A percentile compares a stretch with the other conserved stretches of the same genome.
phyloP scores from a whole-genome alignment of 352 stramenopile species.

The Pythium rhizo-oryzae region DNA sequence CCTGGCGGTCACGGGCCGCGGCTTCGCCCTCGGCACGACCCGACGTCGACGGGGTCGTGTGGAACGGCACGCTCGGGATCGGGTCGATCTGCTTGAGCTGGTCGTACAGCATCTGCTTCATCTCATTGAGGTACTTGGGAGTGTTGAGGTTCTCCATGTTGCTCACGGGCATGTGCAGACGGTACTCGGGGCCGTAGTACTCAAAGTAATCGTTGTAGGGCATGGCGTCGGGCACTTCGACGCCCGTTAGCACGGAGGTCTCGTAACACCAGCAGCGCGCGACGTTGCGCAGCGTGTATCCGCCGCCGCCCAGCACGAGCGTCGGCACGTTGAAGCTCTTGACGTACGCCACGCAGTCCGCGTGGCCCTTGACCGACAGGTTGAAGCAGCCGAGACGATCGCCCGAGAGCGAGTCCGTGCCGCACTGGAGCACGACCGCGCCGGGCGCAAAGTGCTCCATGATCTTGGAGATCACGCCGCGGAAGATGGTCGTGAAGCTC shows the following conservation, averaged over 20 bases:
- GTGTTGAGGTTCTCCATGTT: constrained; percentile 99
- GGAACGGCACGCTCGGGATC: constrained; percentile 97
- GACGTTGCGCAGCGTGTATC: constrained; percentile 99
- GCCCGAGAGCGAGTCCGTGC: constrained; percentile 97
- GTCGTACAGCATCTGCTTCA: constrained; percentile 92
- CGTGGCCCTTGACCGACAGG: constrained; percentile 96
- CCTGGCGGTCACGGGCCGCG: constrained; percentile 51
- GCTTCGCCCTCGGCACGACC: constrained; percentile 53
- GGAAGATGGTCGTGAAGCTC: constrained; percentile 90
- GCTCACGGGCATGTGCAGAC: constrained; percentile 95
- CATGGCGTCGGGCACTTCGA: constrained; percentile 94
- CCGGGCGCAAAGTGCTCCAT: constrained; percentile 96
- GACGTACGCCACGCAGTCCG: constrained; percentile 96
- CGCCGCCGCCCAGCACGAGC: constrained; percentile 96
- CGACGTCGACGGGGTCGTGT: constrained; percentile 71
- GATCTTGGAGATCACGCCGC: constrained; percentile 95
- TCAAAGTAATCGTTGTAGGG: constrained; percentile 99
- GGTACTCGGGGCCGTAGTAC: constrained; percentile 99
- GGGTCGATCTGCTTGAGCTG: constrained; percentile 95
- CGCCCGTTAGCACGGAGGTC: constrained; percentile 94
- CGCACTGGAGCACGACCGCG: constrained; percentile 98
- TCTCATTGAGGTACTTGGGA: constrained; percentile 88
- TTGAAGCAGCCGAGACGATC: constrained; percentile 99
- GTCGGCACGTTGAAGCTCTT: constrained; percentile 97
- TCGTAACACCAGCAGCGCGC: constrained; percentile 95